Percentiles rank a stretch among this genome's conserved stretches.
Evolutionary conservation across 148 eudicot genomes (phyloP).

Genomic region (Cornus suecica): DNA sequence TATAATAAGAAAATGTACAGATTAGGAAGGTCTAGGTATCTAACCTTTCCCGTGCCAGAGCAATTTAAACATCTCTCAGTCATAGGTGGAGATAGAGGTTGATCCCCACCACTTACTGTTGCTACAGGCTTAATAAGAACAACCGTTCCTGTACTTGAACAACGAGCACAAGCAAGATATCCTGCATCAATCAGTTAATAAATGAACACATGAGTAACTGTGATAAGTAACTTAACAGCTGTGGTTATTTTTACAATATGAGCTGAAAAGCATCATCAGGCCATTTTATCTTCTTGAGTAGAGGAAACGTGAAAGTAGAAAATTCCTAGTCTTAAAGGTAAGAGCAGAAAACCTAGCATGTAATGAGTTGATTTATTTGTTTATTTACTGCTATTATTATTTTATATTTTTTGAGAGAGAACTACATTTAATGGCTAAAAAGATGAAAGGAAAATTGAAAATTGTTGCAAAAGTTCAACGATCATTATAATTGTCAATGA

Average conservation of each 20-base stretch:
- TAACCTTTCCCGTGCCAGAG: conserved; percentile 90
- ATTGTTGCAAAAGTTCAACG: background rate
- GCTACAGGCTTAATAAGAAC: conserved; percentile 78
- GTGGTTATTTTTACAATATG: background rate
- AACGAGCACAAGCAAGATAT: conserved; percentile 97
- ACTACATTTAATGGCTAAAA: background rate
- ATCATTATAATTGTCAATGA: no score
- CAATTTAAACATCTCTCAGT: conserved; percentile 86
- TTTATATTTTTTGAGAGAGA: no score
- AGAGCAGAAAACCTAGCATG: background rate
- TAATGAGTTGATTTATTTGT: background rate
- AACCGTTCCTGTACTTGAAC: conserved; percentile 79
- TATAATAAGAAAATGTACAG: background rate
- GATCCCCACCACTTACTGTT: conserved; percentile 60
- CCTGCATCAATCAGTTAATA: conserved; percentile 46
- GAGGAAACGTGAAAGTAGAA: background rate
- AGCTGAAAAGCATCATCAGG: background rate
- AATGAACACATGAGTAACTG: background rate
- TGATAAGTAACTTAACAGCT: no score
- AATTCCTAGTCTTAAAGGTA: background rate
- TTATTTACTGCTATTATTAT: no score
- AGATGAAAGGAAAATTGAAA: background rate
- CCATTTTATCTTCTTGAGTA: background rate
- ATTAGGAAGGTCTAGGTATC: background rate
- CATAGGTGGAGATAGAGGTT: conserved; percentile 70